Evolutionary conservation across 2,329 filamentous ascomycete species (phyloP), one percentile per base, ranked within the genome.

Genomic region (Chrysoporthe deuterocubensis): DNA sequence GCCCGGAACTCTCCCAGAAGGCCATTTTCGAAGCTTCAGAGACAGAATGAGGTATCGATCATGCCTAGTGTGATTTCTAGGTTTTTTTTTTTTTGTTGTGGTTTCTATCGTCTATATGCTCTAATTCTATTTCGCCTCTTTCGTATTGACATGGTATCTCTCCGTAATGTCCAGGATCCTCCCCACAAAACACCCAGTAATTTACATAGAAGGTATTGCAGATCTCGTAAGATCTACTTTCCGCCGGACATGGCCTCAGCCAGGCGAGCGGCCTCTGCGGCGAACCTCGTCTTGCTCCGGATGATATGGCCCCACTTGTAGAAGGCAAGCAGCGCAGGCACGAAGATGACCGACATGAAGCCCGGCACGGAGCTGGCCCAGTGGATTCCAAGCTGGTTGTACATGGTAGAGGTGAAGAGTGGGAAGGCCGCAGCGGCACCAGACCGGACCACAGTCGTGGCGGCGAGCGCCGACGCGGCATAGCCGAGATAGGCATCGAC

Each of bases 251-350:
- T 67, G 16, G 65, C 68, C 32, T 67, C 68, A 3, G 68, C 68
- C 59, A 69, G 43, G 48, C 68, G 66, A 16, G 63, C 14, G 34
- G 68, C 68, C 62, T 69, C 68, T 5, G 56, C 48, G 2, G 65
- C 68, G 16, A 86, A 75, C 0, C 79, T 80, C 65, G 85, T 88
- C 74, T 78, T 84, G 6, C 80, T 79, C 2, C 87, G 79, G 64
- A 89, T 88, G 66, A 75, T 76, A 46, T 81, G 81, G 0, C 87
- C 87, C 71, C 85, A 89, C 42, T 81, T 81, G 77, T 93, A 96
- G 74, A 96, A 96, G 0, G 93, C 82, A 67, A 95, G 85, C 0
- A 93, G 93, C 59, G 96, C 94, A 0, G 93, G 92, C 18, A 96
- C 90, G 73, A 93, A 86, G 0, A 83, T 81, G 1, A 93, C 86